phyloP scores from a whole-genome alignment of 805 yeast genomes.

The Nakazawaea siamensis region DNA sequence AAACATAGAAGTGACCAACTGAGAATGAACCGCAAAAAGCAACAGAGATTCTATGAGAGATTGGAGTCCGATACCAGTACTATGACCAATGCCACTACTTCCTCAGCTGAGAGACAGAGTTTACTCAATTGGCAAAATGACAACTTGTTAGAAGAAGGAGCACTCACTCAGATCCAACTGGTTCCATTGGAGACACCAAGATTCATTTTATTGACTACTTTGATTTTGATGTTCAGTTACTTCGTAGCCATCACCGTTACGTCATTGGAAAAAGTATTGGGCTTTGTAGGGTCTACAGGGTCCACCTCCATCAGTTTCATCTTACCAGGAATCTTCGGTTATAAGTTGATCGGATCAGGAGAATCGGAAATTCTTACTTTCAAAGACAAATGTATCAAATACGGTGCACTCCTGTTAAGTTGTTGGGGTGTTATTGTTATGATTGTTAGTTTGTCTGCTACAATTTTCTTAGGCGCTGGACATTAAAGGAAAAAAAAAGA shows the following conservation, averaged over 20 bases:
- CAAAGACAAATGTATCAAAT: conserved; percentile 27
- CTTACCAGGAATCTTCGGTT: conserved; percentile 83
- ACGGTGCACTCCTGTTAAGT: conserved; percentile 45
- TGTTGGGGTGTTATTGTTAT: conserved; percentile 68
- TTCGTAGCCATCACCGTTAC: conserved; percentile 54
- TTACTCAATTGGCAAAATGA: conserved; percentile 14
- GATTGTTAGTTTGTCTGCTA: conserved; percentile 47
- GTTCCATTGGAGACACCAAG: conserved; percentile 16
- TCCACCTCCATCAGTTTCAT: conserved; percentile 88
- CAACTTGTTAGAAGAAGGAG: conserved; percentile 14
- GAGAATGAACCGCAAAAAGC: conserved; percentile 11
- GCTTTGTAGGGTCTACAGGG: conserved; percentile 89
- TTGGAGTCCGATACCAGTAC: conserved; percentile 8
- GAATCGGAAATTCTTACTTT: conserved; percentile 9
- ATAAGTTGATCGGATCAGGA: conserved; percentile 53
- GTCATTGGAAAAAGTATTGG: conserved; percentile 75
- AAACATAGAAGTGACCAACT: conserved; percentile 17
- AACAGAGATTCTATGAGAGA: conserved; percentile 11
- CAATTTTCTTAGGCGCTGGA: conserved; percentile 24
- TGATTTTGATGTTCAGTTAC: conserved; percentile 47
- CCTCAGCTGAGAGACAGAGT: conserved; percentile 9
- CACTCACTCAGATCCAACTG: conserved; percentile 12
- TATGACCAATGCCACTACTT: conserved; percentile 4
- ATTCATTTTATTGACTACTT: conserved; percentile 30
- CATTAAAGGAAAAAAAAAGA: conserved; percentile 14